Base-by-base conservation (phyloP, 192 early-diverging fungal species). In the Spizellomyces punctatus region DNA sequence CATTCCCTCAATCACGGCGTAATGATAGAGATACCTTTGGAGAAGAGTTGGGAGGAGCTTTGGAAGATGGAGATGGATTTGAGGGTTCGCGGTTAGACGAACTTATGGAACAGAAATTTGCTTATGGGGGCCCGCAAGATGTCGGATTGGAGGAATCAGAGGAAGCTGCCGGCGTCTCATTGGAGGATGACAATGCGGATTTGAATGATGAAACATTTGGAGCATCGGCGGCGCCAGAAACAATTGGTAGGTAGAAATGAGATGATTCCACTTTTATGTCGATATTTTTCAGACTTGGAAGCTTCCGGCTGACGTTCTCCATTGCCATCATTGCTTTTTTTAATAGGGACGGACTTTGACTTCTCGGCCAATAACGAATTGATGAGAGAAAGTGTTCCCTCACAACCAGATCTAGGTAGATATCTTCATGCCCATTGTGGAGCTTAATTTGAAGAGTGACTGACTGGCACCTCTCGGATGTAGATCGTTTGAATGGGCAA, bases 201-300 rank as follows among this genome's bases (percentile, higher is more conserved):
- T 61, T 86, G 61, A 86, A 86, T 58, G 81, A 81, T 52, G 81
- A 83, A 59, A 86, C 84, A 5, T 83, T 86, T 66, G 84, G 84
- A 10, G 84, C 62, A 12, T 54, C 43, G 64, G 65, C 46, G 66
- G 52, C 43, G 6, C 36, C 46, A 46, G 66, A 52, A 58, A 59
- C 49, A 8, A 44, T 76, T 73, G 57, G 55, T 71, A 43, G 16
- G 58, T 19, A 3, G 27, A 36, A 0, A 36, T 36, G 27, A 36
- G 27, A 36, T 36, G 3, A 0, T 36, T 36, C 27, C 27, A 36
- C 27, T 36, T 36, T 36, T 36, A 36, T 36, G 27, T 36, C 27
- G 27, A 36, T 36, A 36, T 36, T 36, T 36, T 36, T 36, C 27
- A 0, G 3, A 36, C 3, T 36, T 36, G 27, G 27, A 36, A 3